Conservation (phyloP, 495 filamentous ascomycete genomes). For the Penicillium crystallinum region DNA sequence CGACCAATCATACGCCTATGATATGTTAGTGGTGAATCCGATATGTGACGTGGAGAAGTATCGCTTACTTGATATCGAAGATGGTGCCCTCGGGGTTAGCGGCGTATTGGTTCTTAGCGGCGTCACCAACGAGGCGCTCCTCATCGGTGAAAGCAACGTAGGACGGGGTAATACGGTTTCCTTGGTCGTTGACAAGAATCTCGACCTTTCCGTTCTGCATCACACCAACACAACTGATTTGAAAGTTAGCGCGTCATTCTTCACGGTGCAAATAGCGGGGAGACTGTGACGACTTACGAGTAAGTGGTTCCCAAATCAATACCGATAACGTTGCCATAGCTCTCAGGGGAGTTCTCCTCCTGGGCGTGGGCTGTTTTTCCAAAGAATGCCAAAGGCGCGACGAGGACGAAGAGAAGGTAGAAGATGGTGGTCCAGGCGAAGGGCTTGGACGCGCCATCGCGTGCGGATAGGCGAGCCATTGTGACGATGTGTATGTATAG, state of each 20-base stretch:
- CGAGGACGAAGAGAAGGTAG: slow-evolving; percentile 79
- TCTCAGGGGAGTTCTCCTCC: slow-evolving; percentile 63
- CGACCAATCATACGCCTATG: slow-evolving; percentile 80
- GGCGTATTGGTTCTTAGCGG: slow-evolving; percentile 98
- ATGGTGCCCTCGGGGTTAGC: slow-evolving; percentile 85
- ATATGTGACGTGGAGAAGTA: not conserved
- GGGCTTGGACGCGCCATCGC: slow-evolving; percentile 43
- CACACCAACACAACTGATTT: slow-evolving; percentile 77
- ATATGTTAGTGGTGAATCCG: slow-evolving; percentile 17
- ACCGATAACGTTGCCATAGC: slow-evolving; percentile 82
- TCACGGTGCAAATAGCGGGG: too few species aligned
- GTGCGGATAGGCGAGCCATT: slow-evolving; percentile 46
- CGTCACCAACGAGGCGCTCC: slow-evolving; percentile 94
- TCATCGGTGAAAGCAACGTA: slow-evolving; percentile 99
- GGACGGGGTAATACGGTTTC: slow-evolving; percentile 97
- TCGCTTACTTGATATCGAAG: slow-evolving; percentile 83
- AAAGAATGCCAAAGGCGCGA: slow-evolving; percentile 69
- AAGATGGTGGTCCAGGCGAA: slow-evolving; percentile 68
- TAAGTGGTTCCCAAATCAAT: slow-evolving; percentile 99
- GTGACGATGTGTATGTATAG: slow-evolving; percentile 18
- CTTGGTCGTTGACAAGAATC: slow-evolving; percentile 94
- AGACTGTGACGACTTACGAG: slow-evolving; percentile 48
- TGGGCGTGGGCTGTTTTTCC: slow-evolving; percentile 64
- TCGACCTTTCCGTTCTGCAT: slow-evolving; percentile 99
- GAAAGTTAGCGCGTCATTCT: slow-evolving; percentile 13